These are phyloP conservation scores for Salix arbutifolia DNA, from an alignment of 345 rosid species.

Conservation along the genomic window DNA sequence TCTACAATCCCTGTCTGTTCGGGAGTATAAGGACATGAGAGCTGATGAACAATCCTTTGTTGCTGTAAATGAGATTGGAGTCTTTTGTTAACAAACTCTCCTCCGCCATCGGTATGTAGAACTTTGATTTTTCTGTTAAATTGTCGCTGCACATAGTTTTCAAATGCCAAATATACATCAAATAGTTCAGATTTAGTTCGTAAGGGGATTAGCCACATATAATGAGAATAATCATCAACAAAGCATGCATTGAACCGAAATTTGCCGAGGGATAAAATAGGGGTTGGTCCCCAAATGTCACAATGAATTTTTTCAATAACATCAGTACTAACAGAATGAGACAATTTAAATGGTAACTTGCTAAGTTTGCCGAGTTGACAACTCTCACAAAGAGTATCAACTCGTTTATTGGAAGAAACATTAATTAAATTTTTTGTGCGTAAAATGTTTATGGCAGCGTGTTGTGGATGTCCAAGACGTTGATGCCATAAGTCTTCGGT, in stretches of 20 bases:
- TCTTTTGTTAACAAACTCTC: not conserved
- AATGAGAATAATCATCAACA: not conserved
- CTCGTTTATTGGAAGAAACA: not conserved
- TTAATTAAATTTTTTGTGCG: slow-evolving; percentile 10
- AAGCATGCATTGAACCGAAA: too few species aligned
- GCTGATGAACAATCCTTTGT: not conserved
- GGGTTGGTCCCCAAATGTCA: slow-evolving; percentile 13
- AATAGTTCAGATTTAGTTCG: slow-evolving; percentile 8
- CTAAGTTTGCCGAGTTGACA: slow-evolving; percentile 10
- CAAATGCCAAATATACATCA: not conserved
- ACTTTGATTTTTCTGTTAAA: slow-evolving; percentile 8
- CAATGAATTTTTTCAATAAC: slow-evolving; percentile 8
- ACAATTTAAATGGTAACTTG: not conserved
- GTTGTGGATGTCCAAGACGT: not conserved
- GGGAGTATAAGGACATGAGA: not conserved
- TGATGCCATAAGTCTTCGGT: too few species aligned
- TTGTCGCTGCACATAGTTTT: slow-evolving; percentile 5
- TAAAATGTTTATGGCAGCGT: not conserved
- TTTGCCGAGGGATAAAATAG: not conserved
- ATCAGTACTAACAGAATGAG: too few species aligned
- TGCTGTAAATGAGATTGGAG: not conserved
- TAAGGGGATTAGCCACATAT: slow-evolving; percentile 6
- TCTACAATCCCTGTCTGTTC: slow-evolving; percentile 9
- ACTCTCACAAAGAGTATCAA: slow-evolving; percentile 11
- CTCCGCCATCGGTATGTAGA: not conserved